phyloP scores from a whole-genome alignment of 2,329 filamentous ascomycete genomes.

The Exserohilum turcica region DNA sequence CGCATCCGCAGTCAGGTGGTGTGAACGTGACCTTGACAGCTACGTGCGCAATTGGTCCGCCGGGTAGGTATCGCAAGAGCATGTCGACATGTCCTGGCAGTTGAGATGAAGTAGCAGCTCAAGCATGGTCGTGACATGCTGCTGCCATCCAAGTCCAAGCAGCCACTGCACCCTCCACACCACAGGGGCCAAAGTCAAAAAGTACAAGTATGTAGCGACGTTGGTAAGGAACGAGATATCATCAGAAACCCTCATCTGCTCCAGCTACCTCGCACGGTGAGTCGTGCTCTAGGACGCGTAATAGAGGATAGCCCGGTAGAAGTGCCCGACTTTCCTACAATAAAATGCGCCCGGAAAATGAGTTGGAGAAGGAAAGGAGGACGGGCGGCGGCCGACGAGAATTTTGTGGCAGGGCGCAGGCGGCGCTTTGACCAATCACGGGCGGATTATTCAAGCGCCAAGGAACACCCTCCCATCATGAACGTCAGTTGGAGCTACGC shows the following conservation, averaged over 20 bases:
- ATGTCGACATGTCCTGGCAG: too few relatives aligned
- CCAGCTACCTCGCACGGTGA: slow-evolving; percentile 66
- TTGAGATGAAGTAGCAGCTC: background rate
- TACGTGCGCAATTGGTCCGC: background rate
- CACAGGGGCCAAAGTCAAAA: background rate
- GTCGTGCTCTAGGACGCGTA: slow-evolving; percentile 65
- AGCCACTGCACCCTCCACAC: too few relatives aligned
- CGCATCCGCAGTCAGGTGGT: slow-evolving; percentile 4
- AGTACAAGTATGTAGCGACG: slow-evolving; percentile 59
- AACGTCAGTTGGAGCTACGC: slow-evolving; percentile 34
- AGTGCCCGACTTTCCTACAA: slow-evolving; percentile 63
- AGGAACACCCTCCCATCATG: slow-evolving; percentile 22
- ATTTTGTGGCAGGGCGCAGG: slow-evolving; percentile 32
- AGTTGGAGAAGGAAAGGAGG: slow-evolving; percentile 55
- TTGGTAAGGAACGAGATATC: slow-evolving; percentile 70
- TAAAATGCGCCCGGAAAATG: slow-evolving; percentile 66
- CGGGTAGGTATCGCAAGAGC: too few relatives aligned
- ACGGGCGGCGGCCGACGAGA: slow-evolving; percentile 19
- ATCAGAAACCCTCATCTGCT: slow-evolving; percentile 64
- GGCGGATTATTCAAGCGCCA: slow-evolving; percentile 27
- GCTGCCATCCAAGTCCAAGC: background rate
- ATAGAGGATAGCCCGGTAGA: slow-evolving; percentile 64
- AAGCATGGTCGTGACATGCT: too few relatives aligned
- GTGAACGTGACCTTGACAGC: slow-evolving; percentile 9
- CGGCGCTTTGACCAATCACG: slow-evolving; percentile 42